These are phyloP conservation scores for Amanita rimosa DNA, from an alignment of 768 basidiomycete species.

Conservation along the genomic window DNA sequence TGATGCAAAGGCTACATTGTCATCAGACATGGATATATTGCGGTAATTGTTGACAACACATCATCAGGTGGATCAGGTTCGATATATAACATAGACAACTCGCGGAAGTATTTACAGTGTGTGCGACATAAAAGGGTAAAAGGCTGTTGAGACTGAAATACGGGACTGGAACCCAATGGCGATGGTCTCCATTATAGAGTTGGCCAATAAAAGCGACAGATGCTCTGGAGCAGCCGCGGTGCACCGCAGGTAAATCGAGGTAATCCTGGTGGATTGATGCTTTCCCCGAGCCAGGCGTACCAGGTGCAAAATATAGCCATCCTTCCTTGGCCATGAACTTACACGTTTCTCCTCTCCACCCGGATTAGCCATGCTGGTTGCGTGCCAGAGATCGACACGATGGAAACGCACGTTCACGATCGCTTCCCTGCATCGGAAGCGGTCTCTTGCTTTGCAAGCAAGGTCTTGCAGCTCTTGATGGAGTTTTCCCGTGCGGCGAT, in stretches of 20 bases:
- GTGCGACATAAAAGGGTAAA: background rate
- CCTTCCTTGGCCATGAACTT: background rate
- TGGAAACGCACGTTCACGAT: constrained; percentile 5
- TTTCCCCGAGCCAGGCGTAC: constrained; percentile 3
- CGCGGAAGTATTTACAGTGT: background rate
- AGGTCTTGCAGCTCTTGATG: constrained; percentile 45
- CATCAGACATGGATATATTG: background rate
- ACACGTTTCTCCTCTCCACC: background rate
- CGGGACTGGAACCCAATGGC: background rate
- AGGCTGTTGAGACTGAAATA: background rate
- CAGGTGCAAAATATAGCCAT: background rate
- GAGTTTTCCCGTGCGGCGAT: constrained; percentile 61
- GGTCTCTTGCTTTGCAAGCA: constrained; percentile 28
- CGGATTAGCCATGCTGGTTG: background rate
- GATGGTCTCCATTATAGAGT: background rate
- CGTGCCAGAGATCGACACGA: background rate
- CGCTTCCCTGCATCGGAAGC: background rate
- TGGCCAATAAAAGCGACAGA: background rate
- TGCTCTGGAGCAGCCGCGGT: background rate
- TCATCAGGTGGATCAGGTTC: constrained; percentile 4
- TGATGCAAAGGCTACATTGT: background rate
- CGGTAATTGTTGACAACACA: background rate
- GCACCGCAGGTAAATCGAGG: background rate
- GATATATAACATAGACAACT: background rate
- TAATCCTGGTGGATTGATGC: background rate